These are phyloP conservation scores for Aspergillus terreus DNA, from an alignment of 2,329 filamentous ascomycete species.

Conservation along the genomic window DNA sequence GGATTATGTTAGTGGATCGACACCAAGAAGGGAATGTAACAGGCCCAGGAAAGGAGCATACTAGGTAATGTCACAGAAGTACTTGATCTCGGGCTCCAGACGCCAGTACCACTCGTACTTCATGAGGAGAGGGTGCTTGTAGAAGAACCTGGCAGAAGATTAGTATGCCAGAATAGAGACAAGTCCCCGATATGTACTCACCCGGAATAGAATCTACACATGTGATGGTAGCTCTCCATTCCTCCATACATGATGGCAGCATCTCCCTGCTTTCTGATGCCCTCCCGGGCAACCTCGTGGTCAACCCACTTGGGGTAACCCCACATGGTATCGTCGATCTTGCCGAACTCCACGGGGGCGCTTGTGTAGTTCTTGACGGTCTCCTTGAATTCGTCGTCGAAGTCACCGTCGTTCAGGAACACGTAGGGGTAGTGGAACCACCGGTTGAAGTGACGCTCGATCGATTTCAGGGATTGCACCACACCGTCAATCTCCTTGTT, in stretches of 20 bases:
- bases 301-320: constrained; percentile 97
- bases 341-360: constrained; percentile 82
- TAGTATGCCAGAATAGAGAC: background rate
- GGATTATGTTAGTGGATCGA: constrained; percentile 26
- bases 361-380: constrained; percentile 88
- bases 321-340: constrained; percentile 88
- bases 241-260: constrained; percentile 98
- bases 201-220: constrained; percentile 99
- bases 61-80: constrained; percentile 99
- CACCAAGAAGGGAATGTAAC: constrained; percentile 3
- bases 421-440: constrained; percentile 99
- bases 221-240: constrained; percentile 97
- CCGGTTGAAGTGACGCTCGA: constrained; percentile 97
- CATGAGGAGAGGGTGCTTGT: constrained; percentile 87
- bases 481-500: constrained; percentile 97
- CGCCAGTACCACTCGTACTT: constrained; percentile 99
- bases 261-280: constrained; percentile 94
- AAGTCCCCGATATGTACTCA: constrained; percentile 44
- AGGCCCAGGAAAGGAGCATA: constrained; percentile 42
- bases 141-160: constrained; percentile 68
- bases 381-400: constrained; percentile 91
- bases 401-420: constrained; percentile 95
- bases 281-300: constrained; percentile 87
- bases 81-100: constrained; percentile 97
- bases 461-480: constrained; percentile 93